Base-by-base conservation (phyloP, 2,329 filamentous ascomycete species). In the Hypoxylon sp. region DNA sequence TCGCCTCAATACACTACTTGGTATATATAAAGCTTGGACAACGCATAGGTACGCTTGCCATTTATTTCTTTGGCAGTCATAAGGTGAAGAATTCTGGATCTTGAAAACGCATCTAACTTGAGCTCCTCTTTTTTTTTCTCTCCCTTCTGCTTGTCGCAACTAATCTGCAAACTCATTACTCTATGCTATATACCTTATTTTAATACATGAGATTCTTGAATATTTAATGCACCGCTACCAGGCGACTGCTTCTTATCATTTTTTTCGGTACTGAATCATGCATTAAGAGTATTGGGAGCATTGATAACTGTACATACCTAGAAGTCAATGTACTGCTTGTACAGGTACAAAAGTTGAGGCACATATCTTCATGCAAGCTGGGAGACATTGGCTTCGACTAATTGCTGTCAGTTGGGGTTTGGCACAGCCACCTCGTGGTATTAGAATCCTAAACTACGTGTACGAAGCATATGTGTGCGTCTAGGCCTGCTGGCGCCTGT, bases 371-470 rank as follows among this genome's bases (percentile, higher is more conserved):
- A 61, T 65, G 63, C 57, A 53, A 46, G 52, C 9, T 7, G n/a
- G 25, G n/a, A 45, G 19, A 53, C 25, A 46, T 57, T 32, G 46
- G 16, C 37, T 55, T 39, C 30, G 48, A 25, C 29, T 53, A 48
- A 32, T 32, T 39, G 47, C 54, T 48, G 50, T 51, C 16, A 56
- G 23, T 53, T 46, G 23, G 25, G 41, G 23, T 43, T 55, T 50
- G 47, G 41, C 48, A 48, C 58, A 46, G 53, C 63, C 53, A 43
- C 63, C 63, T 62, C 54, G 63, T 62, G 53, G 58, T 61, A 65
- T 65, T 14, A 50, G 50, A 29, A 39, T 56, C 29, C 45, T 41
- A 21, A 45, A 45, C 23, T 65, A 65, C 64, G 64, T 63, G 64
- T 63, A 63, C 54, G 51, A 64, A 29, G 29, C 41, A 50, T 46